A percentile compares a stretch with the other conserved stretches of the same genome.
Evolutionary conservation across 139 green algal genomes (phyloP).

Genomic region (Chlorokybus atmophyticus): DNA sequence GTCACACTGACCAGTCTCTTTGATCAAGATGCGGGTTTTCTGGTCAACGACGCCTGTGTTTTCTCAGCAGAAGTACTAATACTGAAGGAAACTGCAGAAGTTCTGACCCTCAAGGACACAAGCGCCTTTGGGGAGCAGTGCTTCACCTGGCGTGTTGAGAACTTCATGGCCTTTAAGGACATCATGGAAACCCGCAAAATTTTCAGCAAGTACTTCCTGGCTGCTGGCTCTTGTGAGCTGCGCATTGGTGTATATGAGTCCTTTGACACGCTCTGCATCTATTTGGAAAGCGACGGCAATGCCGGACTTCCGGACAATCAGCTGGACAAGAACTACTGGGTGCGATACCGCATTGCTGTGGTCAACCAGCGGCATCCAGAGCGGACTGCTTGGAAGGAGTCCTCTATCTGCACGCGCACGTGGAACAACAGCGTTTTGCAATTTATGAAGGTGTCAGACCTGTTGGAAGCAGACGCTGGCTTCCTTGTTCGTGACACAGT

Average conservation of each 20-base stretch:
- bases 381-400: conserved; percentile 46
- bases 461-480: conserved; percentile 37
- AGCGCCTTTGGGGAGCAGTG: conserved; percentile 1
- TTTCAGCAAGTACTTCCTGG: conserved; percentile 46
- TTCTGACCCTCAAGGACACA: conserved; percentile 4
- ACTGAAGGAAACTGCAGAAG: conserved; percentile 38
- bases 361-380: conserved; percentile 44
- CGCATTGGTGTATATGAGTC: conserved; percentile 53
- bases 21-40: conserved; percentile 47
- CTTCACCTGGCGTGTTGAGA: conserved; percentile 56
- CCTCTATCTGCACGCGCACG: conserved; percentile 48
- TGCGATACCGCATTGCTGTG: conserved; percentile 50
- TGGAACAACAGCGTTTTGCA: conserved; percentile 65
- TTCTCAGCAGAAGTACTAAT: conserved; percentile 53
- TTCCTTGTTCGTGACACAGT: conserved; percentile 39
- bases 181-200: conserved; percentile 64
- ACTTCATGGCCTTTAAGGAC: conserved; percentile 52
- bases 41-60: conserved; percentile 41
- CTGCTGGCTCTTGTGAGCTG: conserved; percentile 37
- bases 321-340: conserved; percentile 46
- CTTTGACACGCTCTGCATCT: conserved; percentile 55
- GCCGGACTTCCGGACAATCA: conserved; percentile 5
- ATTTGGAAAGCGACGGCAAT: conserved; percentile 42
- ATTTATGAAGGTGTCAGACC: conserved; percentile 44
- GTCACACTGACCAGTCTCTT: conserved; percentile 52